These are phyloP conservation scores for Trebouxia sp. DNA, from an alignment of 139 green algal genomes.

Conservation along the genomic window DNA sequence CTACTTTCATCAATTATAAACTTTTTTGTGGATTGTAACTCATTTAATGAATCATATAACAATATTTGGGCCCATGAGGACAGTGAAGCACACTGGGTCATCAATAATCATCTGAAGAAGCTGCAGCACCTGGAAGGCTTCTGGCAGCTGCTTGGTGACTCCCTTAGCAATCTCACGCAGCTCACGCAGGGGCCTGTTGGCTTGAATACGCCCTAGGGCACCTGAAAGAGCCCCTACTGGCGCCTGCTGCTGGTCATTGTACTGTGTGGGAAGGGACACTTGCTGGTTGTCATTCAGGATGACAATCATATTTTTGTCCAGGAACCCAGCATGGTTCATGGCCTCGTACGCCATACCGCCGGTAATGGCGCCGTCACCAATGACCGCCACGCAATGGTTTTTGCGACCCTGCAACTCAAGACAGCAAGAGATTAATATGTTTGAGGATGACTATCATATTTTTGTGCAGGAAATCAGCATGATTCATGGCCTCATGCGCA, in stretches of 20 bases:
- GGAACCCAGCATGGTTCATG: slow-evolving; percentile 99
- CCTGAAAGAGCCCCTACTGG: slow-evolving; percentile 94
- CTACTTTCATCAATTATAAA: no score
- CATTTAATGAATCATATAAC: no score
- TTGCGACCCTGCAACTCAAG: slow-evolving; percentile 45
- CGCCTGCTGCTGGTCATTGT: slow-evolving; percentile 95
- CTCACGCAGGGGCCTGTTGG: slow-evolving; percentile 92
- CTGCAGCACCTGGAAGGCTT: slow-evolving; percentile 69
- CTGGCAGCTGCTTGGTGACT: slow-evolving; percentile 96
- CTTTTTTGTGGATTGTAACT: no score
- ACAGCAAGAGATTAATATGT: no score
- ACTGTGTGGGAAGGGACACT: slow-evolving; percentile 96
- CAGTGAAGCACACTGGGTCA: no score
- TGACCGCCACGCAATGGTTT: slow-evolving; percentile 89
- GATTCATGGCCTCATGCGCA: slow-evolving; percentile 99
- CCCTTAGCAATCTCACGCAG: slow-evolving; percentile 97
- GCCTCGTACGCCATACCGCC: slow-evolving; percentile 99
- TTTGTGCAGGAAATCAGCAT: slow-evolving; percentile 97
- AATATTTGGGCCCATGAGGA: no score
- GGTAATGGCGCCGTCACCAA: slow-evolving; percentile 99
- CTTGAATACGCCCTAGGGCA: slow-evolving; percentile 85
- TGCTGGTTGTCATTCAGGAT: slow-evolving; percentile 99
- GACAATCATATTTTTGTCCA: slow-evolving; percentile 99
- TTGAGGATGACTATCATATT: slow-evolving; percentile 99
- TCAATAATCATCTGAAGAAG: no score